Evolutionary conservation across 208 protist species (phyloP).

Genomic region (Tritrichomonas foetus): DNA sequence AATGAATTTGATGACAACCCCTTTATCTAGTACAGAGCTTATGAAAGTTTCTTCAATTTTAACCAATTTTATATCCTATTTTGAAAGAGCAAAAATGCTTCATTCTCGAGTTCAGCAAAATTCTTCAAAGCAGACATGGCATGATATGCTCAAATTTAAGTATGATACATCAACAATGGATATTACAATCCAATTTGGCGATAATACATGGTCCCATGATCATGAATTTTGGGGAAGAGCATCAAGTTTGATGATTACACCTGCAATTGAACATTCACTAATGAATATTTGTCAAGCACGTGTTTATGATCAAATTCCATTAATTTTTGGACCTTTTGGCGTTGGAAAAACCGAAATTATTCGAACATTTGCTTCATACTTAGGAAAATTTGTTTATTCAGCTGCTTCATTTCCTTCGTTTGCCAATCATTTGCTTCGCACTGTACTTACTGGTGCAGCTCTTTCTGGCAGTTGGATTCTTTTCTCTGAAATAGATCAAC

Average conservation of each 20-base stretch:
- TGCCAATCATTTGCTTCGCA: neutral
- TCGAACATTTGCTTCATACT: neutral
- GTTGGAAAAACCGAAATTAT: neutral
- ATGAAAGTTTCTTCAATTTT: neutral
- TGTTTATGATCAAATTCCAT: neutral
- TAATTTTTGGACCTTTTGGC: neutral
- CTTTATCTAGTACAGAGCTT: neutral
- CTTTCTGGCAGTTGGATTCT: neutral
- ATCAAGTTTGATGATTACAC: neutral
- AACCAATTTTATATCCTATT: neutral
- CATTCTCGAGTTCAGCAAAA: too few relatives aligned
- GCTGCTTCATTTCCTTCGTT: neutral
- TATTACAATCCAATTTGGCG: neutral
- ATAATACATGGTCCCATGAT: neutral
- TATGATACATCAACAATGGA: neutral
- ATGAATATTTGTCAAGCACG: neutral
- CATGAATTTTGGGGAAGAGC: neutral
- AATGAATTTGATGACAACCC: neutral
- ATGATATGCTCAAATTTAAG: neutral
- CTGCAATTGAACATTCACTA: neutral
- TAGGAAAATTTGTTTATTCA: neutral
- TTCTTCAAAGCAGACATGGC: neutral
- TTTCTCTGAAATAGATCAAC: neutral
- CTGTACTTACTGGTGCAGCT: neutral
- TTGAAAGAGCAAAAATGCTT: neutral